Evolutionary conservation across 2,329 filamentous ascomycete species (phyloP).

Genomic region (Aurifilum marmelostoma): DNA sequence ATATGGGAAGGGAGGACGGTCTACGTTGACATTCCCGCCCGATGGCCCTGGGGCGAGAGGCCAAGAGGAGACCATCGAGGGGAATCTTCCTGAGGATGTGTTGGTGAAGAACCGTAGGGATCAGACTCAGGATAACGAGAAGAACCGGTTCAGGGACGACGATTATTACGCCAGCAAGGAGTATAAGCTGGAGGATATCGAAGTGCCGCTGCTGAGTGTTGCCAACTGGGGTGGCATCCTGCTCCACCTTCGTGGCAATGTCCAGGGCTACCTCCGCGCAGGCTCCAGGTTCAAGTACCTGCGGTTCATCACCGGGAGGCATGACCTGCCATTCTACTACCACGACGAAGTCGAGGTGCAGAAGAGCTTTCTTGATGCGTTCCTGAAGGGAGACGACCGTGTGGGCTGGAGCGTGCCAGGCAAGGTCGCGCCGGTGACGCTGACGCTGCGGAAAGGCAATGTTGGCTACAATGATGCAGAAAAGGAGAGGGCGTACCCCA

Average conservation of each 20-base stretch:
- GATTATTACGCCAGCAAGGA: slow-evolving; percentile 68
- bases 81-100: slow-evolving; percentile 57
- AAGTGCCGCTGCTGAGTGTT: slow-evolving; percentile 68
- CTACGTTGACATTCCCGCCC: slow-evolving; percentile 37
- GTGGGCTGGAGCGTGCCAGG: slow-evolving; percentile 63
- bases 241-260: slow-evolving; percentile 69
- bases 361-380: slow-evolving; percentile 69
- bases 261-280: slow-evolving; percentile 66
- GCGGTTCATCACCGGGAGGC: slow-evolving; percentile 69
- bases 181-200: slow-evolving; percentile 66
- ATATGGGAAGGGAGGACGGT: slow-evolving; percentile 56
- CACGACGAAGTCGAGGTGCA: slow-evolving; percentile 69
- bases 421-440: slow-evolving; percentile 61
- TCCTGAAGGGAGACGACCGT: slow-evolving; percentile 68
- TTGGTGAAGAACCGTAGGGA: slow-evolving; percentile 52
- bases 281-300: slow-evolving; percentile 71
- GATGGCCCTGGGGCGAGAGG: slow-evolving; percentile 37
- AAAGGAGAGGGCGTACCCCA: slow-evolving; percentile 58
- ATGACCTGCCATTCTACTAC: slow-evolving; percentile 76
- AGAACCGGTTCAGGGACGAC: slow-evolving; percentile 63
- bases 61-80: slow-evolving; percentile 58
- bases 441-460: slow-evolving; percentile 67
- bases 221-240: slow-evolving; percentile 74
- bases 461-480: slow-evolving; percentile 68
- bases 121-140: slow-evolving; percentile 50